phyloP scores from a whole-genome alignment of 1,284 basidiomycete genomes.

The Rhodofomes roseus region DNA sequence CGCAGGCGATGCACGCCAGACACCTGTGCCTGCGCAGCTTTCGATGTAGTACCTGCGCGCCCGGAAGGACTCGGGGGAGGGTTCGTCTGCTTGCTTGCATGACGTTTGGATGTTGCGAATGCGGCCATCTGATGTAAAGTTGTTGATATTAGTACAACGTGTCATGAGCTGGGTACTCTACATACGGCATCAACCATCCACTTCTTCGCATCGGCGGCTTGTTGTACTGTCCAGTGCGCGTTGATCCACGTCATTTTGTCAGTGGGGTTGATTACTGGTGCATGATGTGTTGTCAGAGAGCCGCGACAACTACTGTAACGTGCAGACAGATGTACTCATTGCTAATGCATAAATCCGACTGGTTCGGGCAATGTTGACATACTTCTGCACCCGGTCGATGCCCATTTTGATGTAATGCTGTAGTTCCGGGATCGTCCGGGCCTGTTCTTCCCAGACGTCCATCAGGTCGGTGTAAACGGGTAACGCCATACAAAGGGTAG shows the following conservation, averaged over 20 bases:
- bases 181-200: background rate
- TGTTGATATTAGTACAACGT: background rate
- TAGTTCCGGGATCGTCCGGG: slow-evolving; percentile 11
- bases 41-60: too few species aligned
- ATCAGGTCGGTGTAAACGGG: slow-evolving; percentile 10
- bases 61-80: too few species aligned
- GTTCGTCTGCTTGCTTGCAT: too few species aligned
- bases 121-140: too few species aligned
- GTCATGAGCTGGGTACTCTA: background rate
- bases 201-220: background rate
- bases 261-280: slow-evolving; percentile 3
- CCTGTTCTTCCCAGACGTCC: background rate
- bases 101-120: too few species aligned
- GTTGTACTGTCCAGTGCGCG: background rate
- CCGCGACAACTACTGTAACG: too few species aligned
- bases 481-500: slow-evolving; percentile 21
- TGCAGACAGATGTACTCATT: slow-evolving; percentile 34
- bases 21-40: background rate
- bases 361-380: slow-evolving; percentile 21
- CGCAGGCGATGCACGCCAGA: background rate
- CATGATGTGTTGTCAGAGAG: background rate
- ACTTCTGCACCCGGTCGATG: slow-evolving; percentile 30
- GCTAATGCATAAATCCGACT: slow-evolving; percentile 31
- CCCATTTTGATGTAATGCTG: slow-evolving; percentile 10
- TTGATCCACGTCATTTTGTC: slow-evolving; percentile 5